These are phyloP conservation scores for Trichoderma orchidacearum DNA, from an alignment of 495 filamentous ascomycete species.

Conservation along the genomic window DNA sequence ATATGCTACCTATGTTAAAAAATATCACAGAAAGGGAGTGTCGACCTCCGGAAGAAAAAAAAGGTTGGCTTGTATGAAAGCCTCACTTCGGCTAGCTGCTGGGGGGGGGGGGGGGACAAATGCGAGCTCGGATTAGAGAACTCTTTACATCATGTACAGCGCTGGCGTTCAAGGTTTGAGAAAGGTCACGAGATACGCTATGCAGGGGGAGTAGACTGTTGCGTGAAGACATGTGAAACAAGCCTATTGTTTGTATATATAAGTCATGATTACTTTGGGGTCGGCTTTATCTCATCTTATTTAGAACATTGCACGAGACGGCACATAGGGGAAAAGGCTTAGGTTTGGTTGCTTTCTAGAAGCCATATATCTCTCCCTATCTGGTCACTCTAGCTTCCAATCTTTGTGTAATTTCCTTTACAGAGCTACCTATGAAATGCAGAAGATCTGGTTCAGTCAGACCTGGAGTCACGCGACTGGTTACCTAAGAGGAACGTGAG, in stretches of 20 bases:
- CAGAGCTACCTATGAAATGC: neutral
- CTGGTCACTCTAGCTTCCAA: neutral
- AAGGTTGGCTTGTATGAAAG: no score
- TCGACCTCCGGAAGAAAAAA: neutral
- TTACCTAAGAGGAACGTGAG: neutral
- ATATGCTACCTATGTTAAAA: neutral
- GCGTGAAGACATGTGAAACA: neutral
- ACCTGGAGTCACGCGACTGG: neutral
- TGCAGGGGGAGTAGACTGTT: neutral
- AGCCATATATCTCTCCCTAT: no score
- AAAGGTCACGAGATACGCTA: neutral
- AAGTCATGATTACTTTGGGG: neutral
- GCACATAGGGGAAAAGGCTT: no score
- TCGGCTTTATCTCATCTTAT: neutral
- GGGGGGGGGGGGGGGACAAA: neutral
- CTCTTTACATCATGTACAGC: conserved; percentile 3
- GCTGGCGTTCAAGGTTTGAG: conserved; percentile 1
- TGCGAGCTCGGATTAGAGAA: neutral
- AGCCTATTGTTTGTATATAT: neutral
- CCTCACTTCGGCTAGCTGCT: no score
- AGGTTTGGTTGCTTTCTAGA: no score
- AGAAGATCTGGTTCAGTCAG: neutral
- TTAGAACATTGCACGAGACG: neutral
- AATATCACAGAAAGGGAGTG: neutral
- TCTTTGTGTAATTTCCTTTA: no score